Evolutionary conservation across 495 filamentous ascomycete genomes (phyloP).

Genomic region (Podospora bellae-mahoneyi): DNA sequence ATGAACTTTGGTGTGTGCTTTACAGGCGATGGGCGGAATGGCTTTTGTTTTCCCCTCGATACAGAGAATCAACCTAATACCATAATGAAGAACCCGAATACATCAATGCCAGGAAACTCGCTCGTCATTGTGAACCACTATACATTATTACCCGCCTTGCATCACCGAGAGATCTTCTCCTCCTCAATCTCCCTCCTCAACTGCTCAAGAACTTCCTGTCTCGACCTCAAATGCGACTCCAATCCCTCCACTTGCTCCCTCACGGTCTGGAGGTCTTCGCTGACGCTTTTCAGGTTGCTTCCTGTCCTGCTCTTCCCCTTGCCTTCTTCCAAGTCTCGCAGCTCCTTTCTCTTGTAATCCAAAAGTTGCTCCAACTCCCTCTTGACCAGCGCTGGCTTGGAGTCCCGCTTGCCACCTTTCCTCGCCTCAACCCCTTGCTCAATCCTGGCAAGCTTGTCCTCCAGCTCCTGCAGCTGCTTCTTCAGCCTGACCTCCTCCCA

Average conservation of each 20-base stretch:
- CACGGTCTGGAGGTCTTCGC: conserved; percentile 69
- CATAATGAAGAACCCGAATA: background rate
- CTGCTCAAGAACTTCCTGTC: conserved; percentile 58
- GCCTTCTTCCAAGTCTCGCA: conserved; percentile 73
- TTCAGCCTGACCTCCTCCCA: conserved; percentile 97
- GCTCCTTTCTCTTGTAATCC: conserved; percentile 68
- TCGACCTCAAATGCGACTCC: conserved; percentile 59
- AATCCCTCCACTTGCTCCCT: conserved; percentile 71
- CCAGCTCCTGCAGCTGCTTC: conserved; percentile 83
- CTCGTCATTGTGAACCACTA: background rate
- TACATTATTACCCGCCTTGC: conserved; percentile 5
- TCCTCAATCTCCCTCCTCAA: conserved; percentile 59
- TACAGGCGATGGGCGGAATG: background rate
- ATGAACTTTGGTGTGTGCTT: background rate
- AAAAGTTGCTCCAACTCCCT: conserved; percentile 87
- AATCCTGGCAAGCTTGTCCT: conserved; percentile 74
- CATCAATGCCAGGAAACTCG: background rate
- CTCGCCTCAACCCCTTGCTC: conserved; percentile 51
- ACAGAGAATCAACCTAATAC: background rate
- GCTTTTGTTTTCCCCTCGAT: background rate
- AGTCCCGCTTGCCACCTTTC: conserved; percentile 54
- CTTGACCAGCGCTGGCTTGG: conserved; percentile 82
- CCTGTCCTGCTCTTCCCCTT: conserved; percentile 60
- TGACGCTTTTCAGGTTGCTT: conserved; percentile 57
- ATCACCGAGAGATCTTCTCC: conserved; percentile 51